Evolutionary conservation across 495 filamentous ascomycete genomes (phyloP), one percentile per base, ranked within the genome.

Genomic region (Sordaria brevicollis): DNA sequence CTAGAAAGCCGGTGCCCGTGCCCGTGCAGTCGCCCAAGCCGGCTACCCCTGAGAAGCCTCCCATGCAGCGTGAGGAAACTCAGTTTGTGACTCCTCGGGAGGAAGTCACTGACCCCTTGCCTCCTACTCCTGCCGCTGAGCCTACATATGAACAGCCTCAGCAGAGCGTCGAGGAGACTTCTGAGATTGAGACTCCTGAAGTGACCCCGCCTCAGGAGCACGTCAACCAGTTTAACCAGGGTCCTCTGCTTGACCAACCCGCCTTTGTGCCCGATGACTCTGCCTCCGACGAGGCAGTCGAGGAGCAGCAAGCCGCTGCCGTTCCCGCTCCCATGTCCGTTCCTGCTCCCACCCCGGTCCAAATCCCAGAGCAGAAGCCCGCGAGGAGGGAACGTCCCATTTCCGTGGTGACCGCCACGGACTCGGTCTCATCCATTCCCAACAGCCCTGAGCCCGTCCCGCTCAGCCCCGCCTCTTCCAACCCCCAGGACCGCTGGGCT

Each of bases 181-280:
- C 89, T 15, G 87, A 86, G 49, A 84, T 90, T 35, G 87, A 84
- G 75, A 88, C 89, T 5, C 84, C 84, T 33, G 92, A 94, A 74
- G 86, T 88, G 41, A 82, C 82, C 11, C 85, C 89, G 54, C 88
- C 91, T 17, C 86, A 88, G 35, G 86, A 89, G 7, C 90, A 90
- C 65, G 96, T 96, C 80, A 87, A 90, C 29, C 88, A 87, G 67
- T 98, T 98, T 76, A 89, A 94, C 76, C 94, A 97, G 81, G 95
- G 95, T 13, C 95, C 95, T 4, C 82, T 98, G 39, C 75, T 86
- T 31, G 94, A 99, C 39, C 89, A 93, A 75, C 95, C 95, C 31
- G 92, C 93, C 3, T 97, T 94, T 75, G 81, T 90, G 29, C 92
- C 93, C 0, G 86, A 89, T 7, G 89, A 90, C 39, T 31, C 25